Conservation (phyloP, 2,329 filamentous ascomycete species). For the Sarocladiaceae sp. region DNA sequence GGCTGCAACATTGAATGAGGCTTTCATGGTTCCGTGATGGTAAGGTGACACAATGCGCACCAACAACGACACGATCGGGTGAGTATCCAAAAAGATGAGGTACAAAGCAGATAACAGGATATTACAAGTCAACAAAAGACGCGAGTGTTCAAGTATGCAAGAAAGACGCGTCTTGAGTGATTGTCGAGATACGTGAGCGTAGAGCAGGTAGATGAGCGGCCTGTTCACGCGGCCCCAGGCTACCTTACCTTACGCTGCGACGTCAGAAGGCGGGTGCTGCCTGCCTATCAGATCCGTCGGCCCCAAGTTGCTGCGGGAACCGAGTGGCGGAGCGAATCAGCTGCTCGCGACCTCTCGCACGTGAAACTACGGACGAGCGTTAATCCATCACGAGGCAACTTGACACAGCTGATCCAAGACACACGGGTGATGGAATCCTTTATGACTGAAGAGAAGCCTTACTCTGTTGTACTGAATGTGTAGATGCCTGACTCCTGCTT, state of each 20-base stretch:
- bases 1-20: constrained; percentile 11
- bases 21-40: too few species aligned
- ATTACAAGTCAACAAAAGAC: not conserved
- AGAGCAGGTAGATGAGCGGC: not conserved
- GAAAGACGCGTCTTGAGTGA: not conserved
- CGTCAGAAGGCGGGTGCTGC: not conserved
- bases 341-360: not conserved
- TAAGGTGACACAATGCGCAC: too few species aligned
- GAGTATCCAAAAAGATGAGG: not conserved
- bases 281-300: constrained; percentile 1
- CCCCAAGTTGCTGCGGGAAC: constrained; percentile 8
- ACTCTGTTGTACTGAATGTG: too few species aligned
- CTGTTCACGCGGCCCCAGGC: constrained; percentile 5
- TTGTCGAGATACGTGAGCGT: not conserved
- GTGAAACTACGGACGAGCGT: constrained; percentile 7
- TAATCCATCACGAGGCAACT: too few species aligned
- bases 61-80: not conserved
- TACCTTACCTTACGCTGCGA: too few species aligned
- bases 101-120: not conserved
- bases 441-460: too few species aligned
- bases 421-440: not conserved
- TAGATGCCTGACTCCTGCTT: too few species aligned
- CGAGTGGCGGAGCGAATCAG: constrained; percentile 7
- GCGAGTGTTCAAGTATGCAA: not conserved
- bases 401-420: too few species aligned